Percentiles rank a stretch among this genome's conserved stretches.
phyloP scores from a whole-genome alignment of 805 yeast species.

The Kodamaea restingae region DNA sequence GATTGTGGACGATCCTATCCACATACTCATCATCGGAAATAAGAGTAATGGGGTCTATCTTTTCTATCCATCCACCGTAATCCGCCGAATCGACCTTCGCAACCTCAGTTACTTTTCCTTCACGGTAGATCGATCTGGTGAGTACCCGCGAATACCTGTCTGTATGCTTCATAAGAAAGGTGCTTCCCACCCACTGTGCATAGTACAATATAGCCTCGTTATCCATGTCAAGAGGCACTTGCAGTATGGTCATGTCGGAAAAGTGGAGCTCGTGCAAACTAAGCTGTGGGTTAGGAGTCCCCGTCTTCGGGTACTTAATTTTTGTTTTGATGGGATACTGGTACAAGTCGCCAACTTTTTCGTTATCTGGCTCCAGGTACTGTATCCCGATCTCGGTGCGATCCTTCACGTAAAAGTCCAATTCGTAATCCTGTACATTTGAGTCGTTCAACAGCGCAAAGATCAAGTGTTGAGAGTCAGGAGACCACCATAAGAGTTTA shows the following conservation, averaged over 20 bases:
- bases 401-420: constrained; percentile 68
- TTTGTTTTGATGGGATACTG: constrained; percentile 55
- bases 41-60: constrained; percentile 13
- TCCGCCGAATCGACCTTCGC: constrained; percentile 4
- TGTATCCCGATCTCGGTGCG: constrained; percentile 11
- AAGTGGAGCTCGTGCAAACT: not conserved
- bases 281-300: constrained; percentile 68
- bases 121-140: constrained; percentile 13
- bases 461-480: constrained; percentile 59
- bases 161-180: constrained; percentile 16
- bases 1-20: constrained; percentile 20
- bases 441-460: constrained; percentile 71
- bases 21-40: constrained; percentile 14
- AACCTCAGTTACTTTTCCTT: constrained; percentile 4
- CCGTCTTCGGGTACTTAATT: constrained; percentile 72
- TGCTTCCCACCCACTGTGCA: constrained; percentile 18
- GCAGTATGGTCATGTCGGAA: not conserved
- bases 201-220: constrained; percentile 19
- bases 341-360: constrained; percentile 19
- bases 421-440: constrained; percentile 63
- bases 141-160: constrained; percentile 20
- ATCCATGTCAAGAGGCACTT: constrained; percentile 10
- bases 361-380: constrained; percentile 4
- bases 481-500: constrained; percentile 85
- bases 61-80: constrained; percentile 24